Base-by-base conservation (phyloP, 1,284 basidiomycete species). In the Flammula alnicola region DNA sequence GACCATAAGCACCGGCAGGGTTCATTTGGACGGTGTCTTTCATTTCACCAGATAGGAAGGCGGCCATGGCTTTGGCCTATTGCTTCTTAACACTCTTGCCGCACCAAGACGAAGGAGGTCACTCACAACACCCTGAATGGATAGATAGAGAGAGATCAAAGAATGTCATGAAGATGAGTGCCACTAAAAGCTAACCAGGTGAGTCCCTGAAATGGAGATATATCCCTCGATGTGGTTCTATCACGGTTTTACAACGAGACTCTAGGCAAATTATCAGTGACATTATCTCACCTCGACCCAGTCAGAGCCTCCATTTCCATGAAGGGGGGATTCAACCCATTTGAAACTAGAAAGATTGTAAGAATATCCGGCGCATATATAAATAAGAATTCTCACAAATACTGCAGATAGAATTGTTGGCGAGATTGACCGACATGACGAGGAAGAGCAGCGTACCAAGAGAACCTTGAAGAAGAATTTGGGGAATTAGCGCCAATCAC, bases 21-120 rank as follows among this genome's bases (percentile, higher is more conserved):
- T 93, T 89, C 66, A 95, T 78, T 64, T 97, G 91, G 7, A 98
- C 95, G 0, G 95, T 98, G 61, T 98, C 93, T 67, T 88, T 87
- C 95, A 98, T 98, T 63, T 76, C 74, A 11, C 74, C 73, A 1
- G 93, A 95, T 23, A 99, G 75, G 66, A 98, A 93, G 3, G 96
- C 95, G 0, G 95, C 76, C 93, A 98, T 97, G 0, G 95, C 92
- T 71, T 98, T 99, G 2, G 93, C 76, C 90, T 91, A 53, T 11
- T 25, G 26, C 16, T 6, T 3, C 48, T 32, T 25, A 53, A 36
- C 25, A 23, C 32, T 10, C 32, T 12, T 32, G 14, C 8, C 33
- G 11, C 16, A 10, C 11, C 19, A 27, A 12, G 3, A 8, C 11
- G 3, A 12, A 4, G 11, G 12, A 37, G 5, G 8, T 22, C 35